Evolutionary conservation across 257 asterid species (phyloP).

Genomic region (Mentha longifolia): DNA sequence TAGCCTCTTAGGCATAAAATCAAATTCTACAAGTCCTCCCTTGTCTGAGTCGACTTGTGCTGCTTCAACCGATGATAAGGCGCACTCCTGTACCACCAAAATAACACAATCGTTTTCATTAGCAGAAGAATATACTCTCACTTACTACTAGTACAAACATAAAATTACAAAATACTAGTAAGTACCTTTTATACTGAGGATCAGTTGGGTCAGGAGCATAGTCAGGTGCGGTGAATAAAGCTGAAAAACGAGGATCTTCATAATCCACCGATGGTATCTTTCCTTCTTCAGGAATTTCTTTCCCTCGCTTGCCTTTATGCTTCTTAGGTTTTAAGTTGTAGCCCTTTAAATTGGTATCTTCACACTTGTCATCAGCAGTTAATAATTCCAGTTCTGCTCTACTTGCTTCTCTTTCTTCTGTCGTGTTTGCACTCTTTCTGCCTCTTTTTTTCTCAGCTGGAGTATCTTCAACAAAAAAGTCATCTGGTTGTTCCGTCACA

Average conservation of each 20-base stretch:
- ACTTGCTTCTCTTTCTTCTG: slow-evolving; percentile 73
- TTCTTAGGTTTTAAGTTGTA: slow-evolving; percentile 74
- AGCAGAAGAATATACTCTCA: too few relatives aligned
- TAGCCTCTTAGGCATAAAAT: too few relatives aligned
- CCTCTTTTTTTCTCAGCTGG: slow-evolving; percentile 37
- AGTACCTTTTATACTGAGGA: slow-evolving; percentile 93
- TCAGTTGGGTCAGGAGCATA: slow-evolving; percentile 95
- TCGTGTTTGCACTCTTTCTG: slow-evolving; percentile 35
- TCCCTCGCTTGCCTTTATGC: slow-evolving; percentile 71
- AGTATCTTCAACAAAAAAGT: slow-evolving; percentile 77
- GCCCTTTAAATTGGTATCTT: slow-evolving; percentile 67
- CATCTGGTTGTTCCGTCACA: slow-evolving; percentile 61
- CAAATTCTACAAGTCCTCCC: too few relatives aligned
- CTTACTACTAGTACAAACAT: background rate
- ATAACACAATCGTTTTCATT: background rate
- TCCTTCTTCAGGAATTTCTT: slow-evolving; percentile 51
- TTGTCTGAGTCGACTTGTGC: background rate
- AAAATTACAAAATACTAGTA: background rate
- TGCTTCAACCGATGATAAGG: slow-evolving; percentile 41
- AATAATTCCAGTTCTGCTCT: slow-evolving; percentile 89
- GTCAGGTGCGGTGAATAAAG: slow-evolving; percentile 56
- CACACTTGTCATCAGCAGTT: slow-evolving; percentile 71
- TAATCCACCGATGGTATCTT: slow-evolving; percentile 63
- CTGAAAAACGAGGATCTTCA: slow-evolving; percentile 83
- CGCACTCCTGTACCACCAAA: slow-evolving; percentile 41